Evolutionary conservation across 2,329 filamentous ascomycete genomes (phyloP).

Genomic region (Cytospora paraplurivora): DNA sequence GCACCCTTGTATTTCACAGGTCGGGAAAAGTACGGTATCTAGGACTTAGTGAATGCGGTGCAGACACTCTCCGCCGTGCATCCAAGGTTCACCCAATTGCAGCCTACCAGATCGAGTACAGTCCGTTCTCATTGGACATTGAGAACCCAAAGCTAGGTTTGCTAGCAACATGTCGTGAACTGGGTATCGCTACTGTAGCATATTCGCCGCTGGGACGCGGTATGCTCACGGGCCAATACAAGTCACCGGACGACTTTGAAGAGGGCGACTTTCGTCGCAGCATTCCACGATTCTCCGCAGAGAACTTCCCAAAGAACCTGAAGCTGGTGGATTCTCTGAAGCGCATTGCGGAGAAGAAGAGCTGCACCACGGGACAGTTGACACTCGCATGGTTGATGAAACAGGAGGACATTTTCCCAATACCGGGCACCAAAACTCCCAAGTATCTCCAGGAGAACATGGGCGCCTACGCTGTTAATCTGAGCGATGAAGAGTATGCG

Average conservation of each 20-base stretch:
- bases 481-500: conserved; percentile 37
- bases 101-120: conserved; percentile 56
- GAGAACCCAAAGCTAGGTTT: conserved; percentile 49
- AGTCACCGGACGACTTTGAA: conserved; percentile 47
- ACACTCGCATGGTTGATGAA: conserved; percentile 64
- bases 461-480: conserved; percentile 35
- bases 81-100: conserved; percentile 50
- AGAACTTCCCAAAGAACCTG: conserved; percentile 58
- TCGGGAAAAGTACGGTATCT: conserved; percentile 59
- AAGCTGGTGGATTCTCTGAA: conserved; percentile 53
- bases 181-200: conserved; percentile 57
- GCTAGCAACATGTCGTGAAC: conserved; percentile 54
- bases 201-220: conserved; percentile 62
- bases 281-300: conserved; percentile 50
- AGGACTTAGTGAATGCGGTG: conserved; percentile 53
- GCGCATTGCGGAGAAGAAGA: conserved; percentile 55
- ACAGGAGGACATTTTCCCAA: conserved; percentile 60
- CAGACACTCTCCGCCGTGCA: conserved; percentile 51
- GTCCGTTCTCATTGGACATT: conserved; percentile 56
- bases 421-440: conserved; percentile 50
- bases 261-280: conserved; percentile 48
- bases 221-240: conserved; percentile 52
- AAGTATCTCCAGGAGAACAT: conserved; percentile 49
- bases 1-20: conserved; percentile 33
- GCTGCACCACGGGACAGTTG: conserved; percentile 55